Evolutionary conservation across 768 basidiomycete genomes (phyloP).

Genomic region (Mycena crocata): DNA sequence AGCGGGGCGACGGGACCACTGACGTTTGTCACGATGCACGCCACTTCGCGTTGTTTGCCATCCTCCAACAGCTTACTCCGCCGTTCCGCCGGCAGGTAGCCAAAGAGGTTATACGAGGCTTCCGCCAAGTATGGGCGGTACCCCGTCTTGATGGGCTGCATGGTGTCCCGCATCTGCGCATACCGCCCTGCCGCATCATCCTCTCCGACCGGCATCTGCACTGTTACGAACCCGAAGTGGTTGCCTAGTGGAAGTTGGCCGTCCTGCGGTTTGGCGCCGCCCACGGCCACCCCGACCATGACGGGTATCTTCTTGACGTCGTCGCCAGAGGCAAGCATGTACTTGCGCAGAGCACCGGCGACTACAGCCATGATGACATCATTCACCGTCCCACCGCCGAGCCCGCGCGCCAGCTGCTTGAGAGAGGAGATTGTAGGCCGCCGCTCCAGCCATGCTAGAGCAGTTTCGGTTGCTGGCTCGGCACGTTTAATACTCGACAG

Average conservation of each 20-base stretch:
- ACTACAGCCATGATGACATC: slow-evolving; percentile 16
- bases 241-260: background rate
- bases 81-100: no score
- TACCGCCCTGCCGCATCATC: background rate
- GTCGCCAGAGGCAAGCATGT: slow-evolving; percentile 6
- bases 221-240: background rate
- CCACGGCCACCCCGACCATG: background rate
- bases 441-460: background rate
- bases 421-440: background rate
- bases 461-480: background rate
- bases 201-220: background rate
- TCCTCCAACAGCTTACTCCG: no score
- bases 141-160: slow-evolving; percentile 2
- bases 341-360: slow-evolving; percentile 6
- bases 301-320: background rate
- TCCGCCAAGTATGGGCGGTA: background rate
- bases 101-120: background rate
- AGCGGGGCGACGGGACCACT: no score
- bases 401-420: background rate
- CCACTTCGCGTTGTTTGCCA: no score
- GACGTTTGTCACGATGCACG: no score
- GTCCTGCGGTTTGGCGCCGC: background rate
- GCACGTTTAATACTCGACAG: slow-evolving; percentile 3
- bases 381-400: slow-evolving; percentile 20
- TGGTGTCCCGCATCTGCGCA: background rate